These are phyloP conservation scores for Lyophyllum semitale DNA, from an alignment of 768 basidiomycete genomes.

Conservation along the genomic window DNA sequence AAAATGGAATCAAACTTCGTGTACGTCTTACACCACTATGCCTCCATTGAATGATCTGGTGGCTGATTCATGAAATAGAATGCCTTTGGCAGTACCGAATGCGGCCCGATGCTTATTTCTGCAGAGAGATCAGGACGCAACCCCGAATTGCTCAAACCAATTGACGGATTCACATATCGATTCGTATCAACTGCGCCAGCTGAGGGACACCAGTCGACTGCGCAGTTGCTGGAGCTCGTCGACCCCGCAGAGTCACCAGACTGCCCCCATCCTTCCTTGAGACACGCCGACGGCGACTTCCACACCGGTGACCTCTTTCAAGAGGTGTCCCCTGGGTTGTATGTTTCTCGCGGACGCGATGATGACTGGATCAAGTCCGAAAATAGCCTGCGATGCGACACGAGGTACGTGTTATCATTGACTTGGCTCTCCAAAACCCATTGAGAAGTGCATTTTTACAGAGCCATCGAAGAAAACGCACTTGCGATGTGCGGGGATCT, in stretches of 20 bases:
- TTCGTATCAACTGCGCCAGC: conserved; percentile 58
- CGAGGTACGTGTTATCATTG: conserved; percentile 45
- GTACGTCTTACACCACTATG: conserved; percentile 40
- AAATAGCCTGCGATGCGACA: conserved; percentile 67
- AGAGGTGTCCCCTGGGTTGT: conserved; percentile 49
- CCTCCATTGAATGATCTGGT: conserved; percentile 13
- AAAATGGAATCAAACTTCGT: conserved; percentile 62
- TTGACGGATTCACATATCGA: conserved; percentile 67
- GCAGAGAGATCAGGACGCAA: conserved; percentile 52
- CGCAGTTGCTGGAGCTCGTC: conserved; percentile 57
- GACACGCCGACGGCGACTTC: conserved; percentile 59
- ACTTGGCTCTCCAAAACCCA: not conserved
- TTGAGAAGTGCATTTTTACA: conserved; percentile 21
- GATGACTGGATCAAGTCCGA: conserved; percentile 79
- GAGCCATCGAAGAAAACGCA: conserved; percentile 78
- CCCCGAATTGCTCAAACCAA: conserved; percentile 52
- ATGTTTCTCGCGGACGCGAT: conserved; percentile 59
- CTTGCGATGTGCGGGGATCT: conserved; percentile 64
- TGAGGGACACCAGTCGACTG: conserved; percentile 45
- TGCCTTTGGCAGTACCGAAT: conserved; percentile 84
- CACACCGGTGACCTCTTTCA: conserved; percentile 72
- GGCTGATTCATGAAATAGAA: conserved; percentile 49
- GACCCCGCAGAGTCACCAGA: conserved; percentile 58
- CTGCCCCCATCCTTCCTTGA: conserved; percentile 56
- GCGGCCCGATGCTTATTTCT: conserved; percentile 71